Percentiles rank a stretch among this genome's conserved stretches.
Evolutionary conservation across 495 filamentous ascomycete species (phyloP).

Genomic region (Lasiosphaeria ovina): DNA sequence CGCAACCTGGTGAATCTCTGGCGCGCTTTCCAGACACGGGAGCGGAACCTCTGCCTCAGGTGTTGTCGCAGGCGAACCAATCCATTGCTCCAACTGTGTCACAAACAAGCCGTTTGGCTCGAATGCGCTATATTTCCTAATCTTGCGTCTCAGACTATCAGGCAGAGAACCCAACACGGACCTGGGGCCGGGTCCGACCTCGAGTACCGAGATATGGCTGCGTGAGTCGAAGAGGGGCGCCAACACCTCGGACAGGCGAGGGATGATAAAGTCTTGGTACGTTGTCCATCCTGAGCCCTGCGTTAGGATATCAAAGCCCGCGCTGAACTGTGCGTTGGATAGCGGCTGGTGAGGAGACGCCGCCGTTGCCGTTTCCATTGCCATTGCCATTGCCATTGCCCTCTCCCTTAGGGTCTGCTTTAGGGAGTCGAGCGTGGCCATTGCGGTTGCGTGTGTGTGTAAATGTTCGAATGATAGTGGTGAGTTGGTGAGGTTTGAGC

Average conservation of each 20-base stretch:
- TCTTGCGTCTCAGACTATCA: conserved; percentile 39
- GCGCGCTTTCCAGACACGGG: conserved; percentile 45
- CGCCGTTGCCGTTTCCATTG: conserved; percentile 26
- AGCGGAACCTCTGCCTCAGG: conserved; percentile 43
- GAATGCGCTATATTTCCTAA: conserved; percentile 54
- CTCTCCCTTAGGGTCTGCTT: conserved; percentile 49
- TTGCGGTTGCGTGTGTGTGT: conserved; percentile 20
- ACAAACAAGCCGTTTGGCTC: conserved; percentile 57
- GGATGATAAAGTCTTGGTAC: conserved; percentile 59
- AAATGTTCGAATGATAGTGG: not conserved
- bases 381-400: conserved; percentile 29
- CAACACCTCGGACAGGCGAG: conserved; percentile 53
- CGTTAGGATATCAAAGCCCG: conserved; percentile 51
- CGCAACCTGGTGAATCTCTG: conserved; percentile 45
- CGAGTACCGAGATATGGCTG: conserved; percentile 51
- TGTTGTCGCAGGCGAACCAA: conserved; percentile 26
- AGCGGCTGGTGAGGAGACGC: conserved; percentile 40
- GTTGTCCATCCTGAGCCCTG: conserved; percentile 43
- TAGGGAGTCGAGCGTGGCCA: conserved; percentile 53
- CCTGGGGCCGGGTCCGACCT: conserved; percentile 61
- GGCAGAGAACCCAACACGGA: conserved; percentile 56
- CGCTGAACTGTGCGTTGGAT: conserved; percentile 53
- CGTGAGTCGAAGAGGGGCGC: conserved; percentile 48
- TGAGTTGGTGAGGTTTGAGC: not conserved
- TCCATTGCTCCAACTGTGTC: conserved; percentile 47